Evolutionary conservation across 768 basidiomycete species (phyloP).

Genomic region (Russula emetica): DNA sequence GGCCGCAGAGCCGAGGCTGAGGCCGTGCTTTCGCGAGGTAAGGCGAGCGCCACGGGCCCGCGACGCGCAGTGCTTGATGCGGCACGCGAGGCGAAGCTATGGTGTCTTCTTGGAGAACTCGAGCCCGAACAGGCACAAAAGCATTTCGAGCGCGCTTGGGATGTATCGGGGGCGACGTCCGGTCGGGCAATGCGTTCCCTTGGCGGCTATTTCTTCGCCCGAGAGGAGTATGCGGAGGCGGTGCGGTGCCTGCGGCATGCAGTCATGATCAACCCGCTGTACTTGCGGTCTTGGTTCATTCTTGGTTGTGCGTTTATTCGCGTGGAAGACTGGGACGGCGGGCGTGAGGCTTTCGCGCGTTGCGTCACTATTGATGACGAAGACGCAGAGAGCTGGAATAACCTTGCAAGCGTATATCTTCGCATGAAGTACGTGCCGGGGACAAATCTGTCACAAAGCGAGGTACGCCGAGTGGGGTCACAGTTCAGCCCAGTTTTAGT

Average conservation of each 20-base stretch:
- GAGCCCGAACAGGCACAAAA: conserved; percentile 63
- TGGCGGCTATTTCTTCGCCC: conserved; percentile 76
- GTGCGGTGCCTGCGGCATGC: conserved; percentile 66
- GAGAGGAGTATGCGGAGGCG: conserved; percentile 57
- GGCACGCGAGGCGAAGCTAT: conserved; percentile 81
- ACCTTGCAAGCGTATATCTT: conserved; percentile 91
- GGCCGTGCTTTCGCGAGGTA: conserved; percentile 52
- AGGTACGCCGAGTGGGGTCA: conserved; percentile 25
- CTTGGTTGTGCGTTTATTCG: conserved; percentile 89
- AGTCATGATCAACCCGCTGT: conserved; percentile 83
- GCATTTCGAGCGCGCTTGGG: conserved; percentile 85
- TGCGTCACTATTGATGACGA: conserved; percentile 93
- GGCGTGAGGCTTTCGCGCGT: conserved; percentile 75
- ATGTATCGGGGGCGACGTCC: conserved; percentile 70
- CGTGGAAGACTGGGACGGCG: conserved; percentile 79
- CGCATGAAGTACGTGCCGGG: conserved; percentile 53
- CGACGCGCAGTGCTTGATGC: conserved; percentile 50
- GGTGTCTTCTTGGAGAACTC: conserved; percentile 93
- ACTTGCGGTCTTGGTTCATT: conserved; percentile 89
- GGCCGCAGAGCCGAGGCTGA: conserved; percentile 85
- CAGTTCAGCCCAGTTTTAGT: not conserved
- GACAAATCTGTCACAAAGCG: conserved; percentile 34
- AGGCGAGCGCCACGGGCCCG: conserved; percentile 43
- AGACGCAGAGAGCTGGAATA: conserved; percentile 98
- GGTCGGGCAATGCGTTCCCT: conserved; percentile 89